Base-by-base conservation (phyloP, 176 grass and related monocot species). In the Bromus sterilis region DNA sequence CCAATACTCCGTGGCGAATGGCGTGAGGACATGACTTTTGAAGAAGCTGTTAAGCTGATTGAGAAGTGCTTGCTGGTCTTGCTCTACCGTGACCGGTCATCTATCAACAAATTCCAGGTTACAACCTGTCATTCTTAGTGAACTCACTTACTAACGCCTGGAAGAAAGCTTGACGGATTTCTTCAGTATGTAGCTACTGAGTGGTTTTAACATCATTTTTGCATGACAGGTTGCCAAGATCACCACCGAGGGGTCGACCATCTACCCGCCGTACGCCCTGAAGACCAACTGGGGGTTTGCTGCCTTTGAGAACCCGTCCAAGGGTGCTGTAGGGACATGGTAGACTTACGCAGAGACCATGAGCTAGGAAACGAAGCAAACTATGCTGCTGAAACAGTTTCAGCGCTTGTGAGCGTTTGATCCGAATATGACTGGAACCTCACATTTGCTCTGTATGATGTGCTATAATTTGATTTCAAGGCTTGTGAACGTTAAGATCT, bases 21-120 rank as follows among this genome's bases (percentile, higher is more conserved):
- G 97, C 91, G 26, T 7, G 97, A 96, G 56, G 97, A 99, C 78
- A 68, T 99, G 85, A 93, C 81, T 73, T 99, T 99, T 87, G 97
- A 99, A 78, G 97, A 99, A 83, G 97, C 97, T 83, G 91, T 99
- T 73, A 99, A 93, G 87, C 84, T 99, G 57, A 61, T 99, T 81
- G 97, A 99, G 82, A 99, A 99, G 82, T 99, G 97, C 41, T 86
- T 99, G 85, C 66, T 93, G 70, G 97, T 99, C 33, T 82, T 99
- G 28, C 80, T 99, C 82, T 99, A 99, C 88, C 97, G 97, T 82
- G 97, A 99, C 78, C 82, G 93, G 36, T 93, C 97, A 83, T 80
- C 97, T 68, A 99, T 99, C 60, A 99, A 99, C 85, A 99, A 96
- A 74, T 99, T 99, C 82, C 97, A 99, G 97, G 97, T 99, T 77